phyloP scores from a whole-genome alignment of 495 filamentous ascomycete species.

The Daldinia caldariorum region DNA sequence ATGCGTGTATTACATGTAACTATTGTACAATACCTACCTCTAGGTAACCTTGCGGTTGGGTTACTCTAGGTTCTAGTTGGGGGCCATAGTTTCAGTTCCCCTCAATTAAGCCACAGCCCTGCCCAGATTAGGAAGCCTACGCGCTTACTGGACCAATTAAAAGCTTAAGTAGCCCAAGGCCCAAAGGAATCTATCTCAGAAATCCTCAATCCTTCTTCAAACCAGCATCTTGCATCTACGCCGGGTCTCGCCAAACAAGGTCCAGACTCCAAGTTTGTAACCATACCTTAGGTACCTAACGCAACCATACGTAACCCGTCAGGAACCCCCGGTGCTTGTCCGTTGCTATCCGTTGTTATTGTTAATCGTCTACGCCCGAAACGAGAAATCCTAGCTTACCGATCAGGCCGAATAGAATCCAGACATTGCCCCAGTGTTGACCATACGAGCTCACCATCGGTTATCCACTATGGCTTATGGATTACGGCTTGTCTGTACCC shows the following conservation, averaged over 20 bases:
- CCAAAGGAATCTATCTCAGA: constrained; percentile 32
- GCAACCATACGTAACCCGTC: too few species aligned
- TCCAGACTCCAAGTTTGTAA: constrained; percentile 1
- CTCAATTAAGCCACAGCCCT: constrained; percentile 30
- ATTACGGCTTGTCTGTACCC: too few species aligned
- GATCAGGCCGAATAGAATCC: constrained; percentile 34
- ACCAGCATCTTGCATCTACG: constrained; percentile 15
- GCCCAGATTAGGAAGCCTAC: constrained; percentile 23
- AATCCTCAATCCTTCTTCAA: constrained; percentile 33
- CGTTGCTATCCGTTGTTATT: too few species aligned
- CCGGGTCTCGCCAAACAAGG: constrained; percentile 17
- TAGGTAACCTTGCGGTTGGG: background rate
- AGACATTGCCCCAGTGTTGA: constrained; percentile 25
- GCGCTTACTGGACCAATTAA: constrained; percentile 40
- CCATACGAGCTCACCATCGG: constrained; percentile 9
- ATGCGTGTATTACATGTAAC: too few species aligned
- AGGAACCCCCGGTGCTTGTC: constrained; percentile 2
- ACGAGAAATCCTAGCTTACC: constrained; percentile 30
- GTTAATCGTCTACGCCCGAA: constrained; percentile 19
- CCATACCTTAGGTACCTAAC: too few species aligned
- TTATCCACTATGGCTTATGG: too few species aligned
- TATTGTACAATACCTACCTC: too few species aligned
- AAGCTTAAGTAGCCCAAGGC: constrained; percentile 31
- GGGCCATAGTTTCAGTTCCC: constrained; percentile 33
- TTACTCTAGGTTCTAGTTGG: constrained; percentile 6